Percentiles rank a stretch among this genome's conserved stretches.
phyloP scores from a whole-genome alignment of 768 basidiomycete genomes.

The Tricholoma sp. region DNA sequence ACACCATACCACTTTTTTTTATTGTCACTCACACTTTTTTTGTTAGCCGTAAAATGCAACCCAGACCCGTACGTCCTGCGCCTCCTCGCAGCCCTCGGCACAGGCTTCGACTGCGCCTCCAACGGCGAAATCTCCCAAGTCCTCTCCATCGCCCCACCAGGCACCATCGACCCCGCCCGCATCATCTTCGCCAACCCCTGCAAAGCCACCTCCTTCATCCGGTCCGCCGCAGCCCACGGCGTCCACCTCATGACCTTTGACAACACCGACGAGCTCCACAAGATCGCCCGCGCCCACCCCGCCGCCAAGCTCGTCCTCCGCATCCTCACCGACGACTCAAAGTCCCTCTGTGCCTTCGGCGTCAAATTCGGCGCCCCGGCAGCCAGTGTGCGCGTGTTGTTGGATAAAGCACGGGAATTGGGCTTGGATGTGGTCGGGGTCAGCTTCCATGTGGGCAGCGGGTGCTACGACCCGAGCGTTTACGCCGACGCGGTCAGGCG shows the following conservation, averaged over 20 bases:
- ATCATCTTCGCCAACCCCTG: slow-evolving; percentile 99
- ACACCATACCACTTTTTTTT: too few species aligned
- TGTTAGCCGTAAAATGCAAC: slow-evolving; percentile 93
- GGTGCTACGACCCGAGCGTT: slow-evolving; percentile 88
- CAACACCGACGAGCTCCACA: slow-evolving; percentile 93
- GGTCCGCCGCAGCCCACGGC: slow-evolving; percentile 70
- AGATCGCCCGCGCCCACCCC: slow-evolving; percentile 80
- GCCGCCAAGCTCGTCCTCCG: slow-evolving; percentile 84
- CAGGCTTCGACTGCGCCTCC: slow-evolving; percentile 97
- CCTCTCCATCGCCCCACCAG: slow-evolving; percentile 60
- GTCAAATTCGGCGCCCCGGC: slow-evolving; percentile 98
- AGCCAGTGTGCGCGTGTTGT: slow-evolving; percentile 70
- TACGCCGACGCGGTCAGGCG: slow-evolving; percentile 88
- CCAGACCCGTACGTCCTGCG: slow-evolving; percentile 94
- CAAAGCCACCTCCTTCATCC: slow-evolving; percentile 93
- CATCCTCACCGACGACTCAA: slow-evolving; percentile 97
- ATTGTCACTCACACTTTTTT: slow-evolving; percentile 5
- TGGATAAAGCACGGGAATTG: slow-evolving; percentile 69
- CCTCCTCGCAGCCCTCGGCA: slow-evolving; percentile 82
- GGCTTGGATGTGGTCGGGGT: slow-evolving; percentile 86
- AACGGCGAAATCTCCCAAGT: slow-evolving; percentile 87
- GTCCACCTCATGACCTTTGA: slow-evolving; percentile 98
- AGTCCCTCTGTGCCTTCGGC: slow-evolving; percentile 88
- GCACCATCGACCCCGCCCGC: slow-evolving; percentile 69
- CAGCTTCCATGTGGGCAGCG: slow-evolving; percentile 97